Percentiles rank a stretch among this genome's conserved stretches.
These are phyloP conservation scores for Stachybotrys chlorohalonatus DNA, from an alignment of 2,329 filamentous ascomycete genomes.

Conservation along the genomic window DNA sequence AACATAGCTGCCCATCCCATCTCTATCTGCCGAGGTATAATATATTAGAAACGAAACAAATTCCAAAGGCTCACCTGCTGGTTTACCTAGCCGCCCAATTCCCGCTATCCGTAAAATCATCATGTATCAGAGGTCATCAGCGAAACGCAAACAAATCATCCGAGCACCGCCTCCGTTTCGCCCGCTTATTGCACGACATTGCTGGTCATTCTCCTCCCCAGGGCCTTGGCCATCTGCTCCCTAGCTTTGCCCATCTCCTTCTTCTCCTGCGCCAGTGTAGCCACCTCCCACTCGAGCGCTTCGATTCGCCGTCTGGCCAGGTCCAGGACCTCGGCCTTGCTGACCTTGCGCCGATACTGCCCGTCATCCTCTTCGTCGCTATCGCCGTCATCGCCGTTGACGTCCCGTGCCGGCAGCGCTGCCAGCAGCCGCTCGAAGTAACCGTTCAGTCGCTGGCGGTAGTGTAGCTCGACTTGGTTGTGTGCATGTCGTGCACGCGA, in stretches of 20 bases:
- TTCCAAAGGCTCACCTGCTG: background rate
- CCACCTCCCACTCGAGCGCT: constrained; percentile 27
- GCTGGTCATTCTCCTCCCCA: background rate
- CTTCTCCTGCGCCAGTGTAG: constrained; percentile 24
- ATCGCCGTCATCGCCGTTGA: constrained; percentile 17
- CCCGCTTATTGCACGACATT: background rate
- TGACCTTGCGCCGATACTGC: constrained; percentile 15
- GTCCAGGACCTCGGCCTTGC: constrained; percentile 36
- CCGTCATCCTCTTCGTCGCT: constrained; percentile 15
- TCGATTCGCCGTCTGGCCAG: constrained; percentile 32
- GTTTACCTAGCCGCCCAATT: background rate
- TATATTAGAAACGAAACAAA: too few relatives aligned
- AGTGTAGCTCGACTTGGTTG: constrained; percentile 39
- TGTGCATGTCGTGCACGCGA: constrained; percentile 22
- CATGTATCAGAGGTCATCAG: background rate
- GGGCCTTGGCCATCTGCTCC: background rate
- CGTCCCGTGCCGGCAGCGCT: constrained; percentile 23
- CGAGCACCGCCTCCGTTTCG: background rate
- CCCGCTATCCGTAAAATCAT: background rate
- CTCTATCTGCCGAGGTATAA: too few relatives aligned
- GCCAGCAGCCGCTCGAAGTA: constrained; percentile 34
- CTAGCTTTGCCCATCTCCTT: constrained; percentile 17
- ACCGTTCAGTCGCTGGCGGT: constrained; percentile 35
- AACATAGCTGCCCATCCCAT: too few relatives aligned
- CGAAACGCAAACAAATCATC: background rate